Conservation (phyloP, 1,284 basidiomycete species). For the Naganishia liquefaciens region DNA sequence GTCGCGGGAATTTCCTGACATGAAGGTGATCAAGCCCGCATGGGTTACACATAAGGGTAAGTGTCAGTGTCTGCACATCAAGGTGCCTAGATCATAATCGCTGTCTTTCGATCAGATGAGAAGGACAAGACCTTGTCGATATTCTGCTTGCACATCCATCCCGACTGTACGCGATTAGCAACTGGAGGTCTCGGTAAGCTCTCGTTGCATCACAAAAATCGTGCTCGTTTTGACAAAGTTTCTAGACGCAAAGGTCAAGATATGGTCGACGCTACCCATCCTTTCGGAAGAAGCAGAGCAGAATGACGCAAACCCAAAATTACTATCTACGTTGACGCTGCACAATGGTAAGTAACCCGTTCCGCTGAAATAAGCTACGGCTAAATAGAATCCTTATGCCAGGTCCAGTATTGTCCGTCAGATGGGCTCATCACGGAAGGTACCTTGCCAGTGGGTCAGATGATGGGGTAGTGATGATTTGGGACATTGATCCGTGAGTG, state of each 20-base stretch:
- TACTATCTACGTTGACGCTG: conserved; percentile 85
- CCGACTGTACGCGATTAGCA: conserved; percentile 91
- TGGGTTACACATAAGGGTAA: conserved; percentile 53
- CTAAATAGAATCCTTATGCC: not conserved
- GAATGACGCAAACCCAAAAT: conserved; percentile 77
- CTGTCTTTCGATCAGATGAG: conserved; percentile 40
- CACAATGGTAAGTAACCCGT: conserved; percentile 66
- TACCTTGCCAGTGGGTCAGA: conserved; percentile 97
- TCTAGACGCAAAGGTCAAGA: conserved; percentile 73
- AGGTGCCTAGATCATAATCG: not conserved
- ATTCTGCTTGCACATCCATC: conserved; percentile 90
- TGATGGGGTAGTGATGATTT: conserved; percentile 92
- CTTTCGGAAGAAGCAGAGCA: conserved; percentile 70
- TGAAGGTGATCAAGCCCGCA: conserved; percentile 53
- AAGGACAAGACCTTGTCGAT: conserved; percentile 77
- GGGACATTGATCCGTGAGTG: conserved; percentile 91
- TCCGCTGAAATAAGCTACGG: not conserved
- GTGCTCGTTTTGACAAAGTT: not conserved
- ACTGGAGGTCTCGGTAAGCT: conserved; percentile 76
- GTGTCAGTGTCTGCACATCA: conserved; percentile 1
- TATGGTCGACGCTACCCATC: conserved; percentile 96
- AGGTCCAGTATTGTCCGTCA: conserved; percentile 86
- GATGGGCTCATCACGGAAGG: conserved; percentile 91
- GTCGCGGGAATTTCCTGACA: conserved; percentile 22
- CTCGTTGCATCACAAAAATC: not conserved